Evolutionary conservation across 1,284 basidiomycete genomes (phyloP).

Genomic region (Dichomitus squalens): DNA sequence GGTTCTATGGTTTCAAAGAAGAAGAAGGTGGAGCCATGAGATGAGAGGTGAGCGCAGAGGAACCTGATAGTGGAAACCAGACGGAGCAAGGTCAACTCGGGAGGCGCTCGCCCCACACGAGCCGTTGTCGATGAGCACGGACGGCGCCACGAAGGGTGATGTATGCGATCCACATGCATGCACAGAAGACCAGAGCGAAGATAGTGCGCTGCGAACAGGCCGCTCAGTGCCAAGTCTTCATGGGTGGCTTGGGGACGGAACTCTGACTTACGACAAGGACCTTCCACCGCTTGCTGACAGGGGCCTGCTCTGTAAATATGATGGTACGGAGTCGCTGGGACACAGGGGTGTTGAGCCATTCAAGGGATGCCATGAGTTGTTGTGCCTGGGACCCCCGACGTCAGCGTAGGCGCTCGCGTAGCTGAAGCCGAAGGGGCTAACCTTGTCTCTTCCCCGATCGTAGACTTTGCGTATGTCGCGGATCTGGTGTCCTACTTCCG

Average conservation of each 20-base stretch:
- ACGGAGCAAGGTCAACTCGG: conserved; percentile 50
- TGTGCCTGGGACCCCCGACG: conserved; percentile 47
- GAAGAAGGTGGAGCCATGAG: too few relatives aligned
- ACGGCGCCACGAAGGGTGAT: conserved; percentile 64
- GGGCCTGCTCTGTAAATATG: conserved; percentile 69
- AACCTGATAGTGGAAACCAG: too few relatives aligned
- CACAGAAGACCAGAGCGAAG: conserved; percentile 56
- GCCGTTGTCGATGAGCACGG: conserved; percentile 66
- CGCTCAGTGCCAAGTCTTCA: not conserved
- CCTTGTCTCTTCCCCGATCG: conserved; percentile 70
- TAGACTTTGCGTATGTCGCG: conserved; percentile 61
- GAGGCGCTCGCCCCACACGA: conserved; percentile 76
- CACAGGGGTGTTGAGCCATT: conserved; percentile 75
- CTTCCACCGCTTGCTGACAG: conserved; percentile 70
- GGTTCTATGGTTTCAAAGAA: too few relatives aligned
- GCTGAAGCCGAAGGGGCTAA: conserved; percentile 25
- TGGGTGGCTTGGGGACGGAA: not conserved
- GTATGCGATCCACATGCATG: conserved; percentile 61
- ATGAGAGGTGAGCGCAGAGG: too few relatives aligned
- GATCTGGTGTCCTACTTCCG: conserved; percentile 60
- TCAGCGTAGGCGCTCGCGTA: not conserved
- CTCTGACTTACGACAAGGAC: conserved; percentile 41
- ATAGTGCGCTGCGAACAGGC: conserved; percentile 42
- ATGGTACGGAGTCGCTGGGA: conserved; percentile 69
- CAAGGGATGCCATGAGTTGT: conserved; percentile 57